These are phyloP conservation scores for Thoreauomyces humboldtii DNA, from an alignment of 192 early-diverging fungal species.

Conservation along the genomic window DNA sequence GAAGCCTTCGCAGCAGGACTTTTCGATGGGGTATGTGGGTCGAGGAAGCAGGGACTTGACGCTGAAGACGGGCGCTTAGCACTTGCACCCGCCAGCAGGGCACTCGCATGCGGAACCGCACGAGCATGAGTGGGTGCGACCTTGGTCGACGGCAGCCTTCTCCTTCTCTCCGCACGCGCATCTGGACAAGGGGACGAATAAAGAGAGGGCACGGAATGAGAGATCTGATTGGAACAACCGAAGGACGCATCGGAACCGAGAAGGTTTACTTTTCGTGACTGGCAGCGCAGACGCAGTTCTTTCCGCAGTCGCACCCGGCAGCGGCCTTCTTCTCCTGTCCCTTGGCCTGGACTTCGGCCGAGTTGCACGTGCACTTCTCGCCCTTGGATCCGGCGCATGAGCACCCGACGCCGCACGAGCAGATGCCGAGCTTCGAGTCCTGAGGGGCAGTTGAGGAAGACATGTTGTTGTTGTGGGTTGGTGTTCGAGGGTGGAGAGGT, in stretches of 20 bases:
- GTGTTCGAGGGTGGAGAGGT: neutral
- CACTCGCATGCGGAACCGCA: no score
- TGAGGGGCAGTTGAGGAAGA: neutral
- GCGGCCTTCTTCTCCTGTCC: neutral
- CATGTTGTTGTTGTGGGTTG: neutral
- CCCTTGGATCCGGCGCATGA: conserved; percentile 2
- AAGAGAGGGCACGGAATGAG: no score
- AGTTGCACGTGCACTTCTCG: conserved; percentile 5
- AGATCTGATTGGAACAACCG: neutral
- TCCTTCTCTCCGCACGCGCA: conserved; percentile 7
- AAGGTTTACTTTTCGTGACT: conserved; percentile 4
- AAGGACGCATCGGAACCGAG: neutral
- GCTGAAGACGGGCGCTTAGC: no score
- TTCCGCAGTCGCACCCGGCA: neutral
- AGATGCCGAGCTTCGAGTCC: conserved; percentile 5
- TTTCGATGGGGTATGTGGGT: no score
- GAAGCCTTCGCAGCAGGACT: no score
- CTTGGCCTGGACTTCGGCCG: conserved; percentile 15
- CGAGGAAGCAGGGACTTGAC: no score
- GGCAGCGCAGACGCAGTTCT: conserved; percentile 1
- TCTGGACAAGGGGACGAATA: neutral
- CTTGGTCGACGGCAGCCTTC: no score
- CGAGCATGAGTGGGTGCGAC: no score
- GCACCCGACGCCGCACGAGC: conserved; percentile 15
- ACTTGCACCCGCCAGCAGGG: no score